These are phyloP conservation scores for Trametes gibbosa DNA, from an alignment of 768 basidiomycete species.

Conservation along the genomic window DNA sequence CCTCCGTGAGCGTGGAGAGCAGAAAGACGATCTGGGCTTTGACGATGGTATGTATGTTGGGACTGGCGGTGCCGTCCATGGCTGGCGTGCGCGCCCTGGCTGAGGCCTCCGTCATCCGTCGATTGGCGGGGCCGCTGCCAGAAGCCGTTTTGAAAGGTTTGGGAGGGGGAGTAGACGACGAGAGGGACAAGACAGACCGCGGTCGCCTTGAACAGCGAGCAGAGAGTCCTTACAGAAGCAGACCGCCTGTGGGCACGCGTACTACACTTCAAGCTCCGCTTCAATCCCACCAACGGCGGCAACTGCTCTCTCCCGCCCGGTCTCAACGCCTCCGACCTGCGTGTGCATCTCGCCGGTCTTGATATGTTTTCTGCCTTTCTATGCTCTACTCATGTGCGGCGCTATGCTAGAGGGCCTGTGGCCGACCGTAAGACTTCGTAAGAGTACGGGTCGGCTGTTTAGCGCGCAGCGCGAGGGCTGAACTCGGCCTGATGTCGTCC, in stretches of 20 bases:
- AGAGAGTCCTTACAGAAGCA: slow-evolving; percentile 14
- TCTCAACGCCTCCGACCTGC: slow-evolving; percentile 8
- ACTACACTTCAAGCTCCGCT: slow-evolving; percentile 16
- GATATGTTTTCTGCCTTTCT: not conserved
- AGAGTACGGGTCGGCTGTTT: too few species aligned
- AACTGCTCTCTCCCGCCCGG: slow-evolving; percentile 6
- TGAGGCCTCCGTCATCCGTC: slow-evolving; percentile 35
- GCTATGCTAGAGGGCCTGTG: not conserved
- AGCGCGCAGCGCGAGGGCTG: too few species aligned
- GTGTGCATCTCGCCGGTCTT: not conserved
- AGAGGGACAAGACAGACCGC: slow-evolving; percentile 27
- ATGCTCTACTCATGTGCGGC: not conserved
- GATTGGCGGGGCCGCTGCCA: slow-evolving; percentile 35
- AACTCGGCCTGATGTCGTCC: too few species aligned
- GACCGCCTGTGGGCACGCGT: slow-evolving; percentile 18
- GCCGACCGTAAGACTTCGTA: too few species aligned
- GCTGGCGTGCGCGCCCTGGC: slow-evolving; percentile 56
- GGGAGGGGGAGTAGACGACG: slow-evolving; percentile 18
- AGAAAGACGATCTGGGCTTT: slow-evolving; percentile 98
- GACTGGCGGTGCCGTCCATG: slow-evolving; percentile 81
- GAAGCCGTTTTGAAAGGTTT: slow-evolving; percentile 35
- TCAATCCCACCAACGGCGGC: slow-evolving; percentile 29
- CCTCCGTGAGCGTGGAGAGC: slow-evolving; percentile 93
- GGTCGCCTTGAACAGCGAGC: slow-evolving; percentile 30
- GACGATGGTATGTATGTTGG: slow-evolving; percentile 89